Evolutionary conservation across 495 filamentous ascomycete genomes (phyloP).

Genomic region (Aspergillus olivimuriae): DNA sequence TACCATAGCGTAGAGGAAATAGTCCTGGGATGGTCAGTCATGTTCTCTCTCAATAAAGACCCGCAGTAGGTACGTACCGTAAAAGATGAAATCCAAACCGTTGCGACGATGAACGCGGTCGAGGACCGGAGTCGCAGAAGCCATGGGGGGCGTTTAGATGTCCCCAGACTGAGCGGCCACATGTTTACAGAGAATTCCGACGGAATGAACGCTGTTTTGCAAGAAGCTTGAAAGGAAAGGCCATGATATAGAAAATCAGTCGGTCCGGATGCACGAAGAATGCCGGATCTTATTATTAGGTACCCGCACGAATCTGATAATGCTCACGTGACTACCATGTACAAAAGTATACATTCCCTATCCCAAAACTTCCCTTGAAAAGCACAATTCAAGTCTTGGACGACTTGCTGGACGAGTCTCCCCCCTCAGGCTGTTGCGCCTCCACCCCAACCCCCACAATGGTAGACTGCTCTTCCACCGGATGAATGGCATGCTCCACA

Average conservation of each 20-base stretch:
- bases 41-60: not conserved
- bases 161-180: not conserved
- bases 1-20: slow-evolving; percentile 31
- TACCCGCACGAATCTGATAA: too few species aligned
- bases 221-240: too few species aligned
- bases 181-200: too few species aligned
- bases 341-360: too few species aligned
- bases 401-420: slow-evolving; percentile 4
- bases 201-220: too few species aligned
- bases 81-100: slow-evolving; percentile 57
- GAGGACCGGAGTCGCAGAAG: slow-evolving; percentile 50
- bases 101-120: slow-evolving; percentile 53
- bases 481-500: slow-evolving; percentile 37
- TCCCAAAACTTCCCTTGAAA: too few species aligned
- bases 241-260: too few species aligned
- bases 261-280: too few species aligned
- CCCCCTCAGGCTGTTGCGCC: not conserved
- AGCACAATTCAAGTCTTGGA: slow-evolving; percentile 5
- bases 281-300: too few species aligned
- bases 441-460: not conserved
- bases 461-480: slow-evolving; percentile 6
- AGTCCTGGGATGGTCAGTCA: slow-evolving; percentile 32
- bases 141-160: slow-evolving; percentile 24
- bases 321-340: too few species aligned
- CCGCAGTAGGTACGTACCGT: slow-evolving; percentile 52